Percentiles rank a stretch among this genome's conserved stretches.
These are phyloP conservation scores for Nicotiana rustica DNA, from an alignment of 305 asterid species.

Conservation along the genomic window DNA sequence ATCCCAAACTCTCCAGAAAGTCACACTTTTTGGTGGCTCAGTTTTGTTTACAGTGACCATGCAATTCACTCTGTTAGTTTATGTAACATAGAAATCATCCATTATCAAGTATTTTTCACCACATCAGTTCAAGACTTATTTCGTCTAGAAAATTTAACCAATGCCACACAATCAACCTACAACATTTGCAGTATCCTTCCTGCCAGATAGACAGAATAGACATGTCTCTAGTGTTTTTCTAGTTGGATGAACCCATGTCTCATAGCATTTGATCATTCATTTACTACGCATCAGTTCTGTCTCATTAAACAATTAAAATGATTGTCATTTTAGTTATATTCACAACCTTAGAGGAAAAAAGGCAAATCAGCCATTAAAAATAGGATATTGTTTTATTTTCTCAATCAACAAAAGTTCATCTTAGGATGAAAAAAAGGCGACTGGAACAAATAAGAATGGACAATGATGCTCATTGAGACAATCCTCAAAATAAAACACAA, in stretches of 20 bases:
- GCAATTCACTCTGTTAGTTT: constrained; percentile 14
- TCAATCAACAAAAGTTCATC: constrained; percentile 23
- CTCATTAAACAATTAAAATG: constrained; percentile 13
- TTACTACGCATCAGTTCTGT: neutral
- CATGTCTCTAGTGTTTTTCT: neutral
- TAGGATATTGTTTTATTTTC: neutral
- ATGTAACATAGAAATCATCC: constrained; percentile 34
- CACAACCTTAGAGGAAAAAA: neutral
- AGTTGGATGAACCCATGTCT: neutral
- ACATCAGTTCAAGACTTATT: constrained; percentile 24
- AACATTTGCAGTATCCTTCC: neutral
- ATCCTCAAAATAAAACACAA: neutral
- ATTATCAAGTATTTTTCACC: constrained; percentile 21
- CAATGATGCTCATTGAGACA: neutral
- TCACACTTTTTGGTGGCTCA: constrained; percentile 34
- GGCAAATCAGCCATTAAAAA: neutral
- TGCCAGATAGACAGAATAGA: constrained; percentile 2
- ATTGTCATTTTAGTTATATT: neutral
- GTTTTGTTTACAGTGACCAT: constrained; percentile 31
- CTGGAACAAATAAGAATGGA: neutral
- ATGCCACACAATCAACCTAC: constrained; percentile 16
- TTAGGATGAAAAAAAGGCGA: neutral
- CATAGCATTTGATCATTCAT: constrained; percentile 3
- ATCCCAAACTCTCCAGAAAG: neutral
- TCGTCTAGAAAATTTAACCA: neutral